Percentiles rank a stretch among this genome's conserved stretches.
phyloP scores from a whole-genome alignment of 2,329 filamentous ascomycete species.

The Claviceps pazoutovae region DNA sequence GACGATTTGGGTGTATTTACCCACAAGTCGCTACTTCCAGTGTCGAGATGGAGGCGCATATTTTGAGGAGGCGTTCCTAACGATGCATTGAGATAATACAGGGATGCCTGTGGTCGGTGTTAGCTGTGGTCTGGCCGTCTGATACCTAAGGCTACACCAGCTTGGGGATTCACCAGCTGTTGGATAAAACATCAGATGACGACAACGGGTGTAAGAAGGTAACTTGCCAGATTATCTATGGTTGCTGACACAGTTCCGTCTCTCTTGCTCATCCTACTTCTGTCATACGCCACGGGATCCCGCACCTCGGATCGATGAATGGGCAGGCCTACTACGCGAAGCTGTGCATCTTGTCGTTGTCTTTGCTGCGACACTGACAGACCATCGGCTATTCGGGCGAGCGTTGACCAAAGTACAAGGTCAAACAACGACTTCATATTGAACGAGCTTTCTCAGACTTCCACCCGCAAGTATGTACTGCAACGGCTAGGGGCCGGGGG shows the following conservation, averaged over 20 bases:
- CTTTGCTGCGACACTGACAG: constrained; percentile 12
- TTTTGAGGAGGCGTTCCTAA: constrained; percentile 47
- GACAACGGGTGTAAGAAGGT: not conserved
- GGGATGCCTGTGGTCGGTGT: constrained; percentile 29
- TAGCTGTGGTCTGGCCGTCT: not conserved
- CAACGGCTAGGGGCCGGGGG: too few species aligned
- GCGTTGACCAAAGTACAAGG: constrained; percentile 9
- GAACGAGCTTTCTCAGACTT: not conserved
- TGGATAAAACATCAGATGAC: too few species aligned
- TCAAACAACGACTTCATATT: constrained; percentile 24
- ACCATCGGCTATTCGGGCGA: constrained; percentile 7
- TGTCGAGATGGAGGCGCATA: constrained; percentile 49
- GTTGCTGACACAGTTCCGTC: constrained; percentile 28
- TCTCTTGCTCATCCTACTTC: constrained; percentile 20
- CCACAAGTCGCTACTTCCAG: constrained; percentile 57
- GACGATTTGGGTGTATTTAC: constrained; percentile 50
- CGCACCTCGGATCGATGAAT: constrained; percentile 23
- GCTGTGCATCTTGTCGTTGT: constrained; percentile 16
- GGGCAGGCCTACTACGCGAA: constrained; percentile 32
- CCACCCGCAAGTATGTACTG: not conserved
- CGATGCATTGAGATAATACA: constrained; percentile 51
- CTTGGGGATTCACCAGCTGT: too few species aligned
- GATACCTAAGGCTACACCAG: too few species aligned
- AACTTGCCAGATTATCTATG: constrained; percentile 42
- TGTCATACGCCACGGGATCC: constrained; percentile 31